These are phyloP conservation scores for Talaromyces nanjingensis DNA, from an alignment of 495 filamentous ascomycete genomes.

Conservation along the genomic window DNA sequence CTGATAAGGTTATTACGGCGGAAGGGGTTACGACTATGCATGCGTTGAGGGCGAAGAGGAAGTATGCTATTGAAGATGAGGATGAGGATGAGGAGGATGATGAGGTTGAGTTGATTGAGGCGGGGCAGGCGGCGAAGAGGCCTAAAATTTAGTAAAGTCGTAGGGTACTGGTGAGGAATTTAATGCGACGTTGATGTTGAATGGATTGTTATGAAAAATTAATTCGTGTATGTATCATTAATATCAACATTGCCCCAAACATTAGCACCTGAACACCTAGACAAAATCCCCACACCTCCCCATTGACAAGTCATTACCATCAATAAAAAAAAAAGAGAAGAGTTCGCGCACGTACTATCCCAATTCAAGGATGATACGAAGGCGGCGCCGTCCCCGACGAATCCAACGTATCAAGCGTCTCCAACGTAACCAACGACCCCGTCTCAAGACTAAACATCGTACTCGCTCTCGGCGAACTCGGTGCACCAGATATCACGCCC, in stretches of 20 bases:
- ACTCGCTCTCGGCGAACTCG: constrained; percentile 14
- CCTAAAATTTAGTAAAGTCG: constrained; percentile 21
- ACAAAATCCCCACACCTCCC: background rate
- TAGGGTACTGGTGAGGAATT: background rate
- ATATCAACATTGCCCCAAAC: background rate
- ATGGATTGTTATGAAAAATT: too few species aligned
- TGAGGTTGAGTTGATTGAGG: constrained; percentile 17
- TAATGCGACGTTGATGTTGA: background rate
- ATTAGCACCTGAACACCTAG: background rate
- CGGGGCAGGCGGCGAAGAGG: constrained; percentile 23
- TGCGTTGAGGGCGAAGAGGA: constrained; percentile 34
- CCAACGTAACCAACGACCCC: constrained; percentile 16
- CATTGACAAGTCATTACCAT: background rate
- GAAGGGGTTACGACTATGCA: constrained; percentile 21
- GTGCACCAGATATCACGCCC: constrained; percentile 7
- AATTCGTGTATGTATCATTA: background rate
- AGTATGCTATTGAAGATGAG: constrained; percentile 39
- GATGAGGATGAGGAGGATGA: constrained; percentile 36
- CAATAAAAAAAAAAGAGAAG: background rate
- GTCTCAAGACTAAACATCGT: constrained; percentile 18
- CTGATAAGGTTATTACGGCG: constrained; percentile 13
- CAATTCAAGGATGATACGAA: constrained; percentile 14
- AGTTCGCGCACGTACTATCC: background rate
- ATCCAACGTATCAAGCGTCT: constrained; percentile 15
- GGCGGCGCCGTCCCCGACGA: constrained; percentile 14